Conservation (phyloP, 1,139 yeast genomes). For the Saccharomycopsis crataegensis region DNA sequence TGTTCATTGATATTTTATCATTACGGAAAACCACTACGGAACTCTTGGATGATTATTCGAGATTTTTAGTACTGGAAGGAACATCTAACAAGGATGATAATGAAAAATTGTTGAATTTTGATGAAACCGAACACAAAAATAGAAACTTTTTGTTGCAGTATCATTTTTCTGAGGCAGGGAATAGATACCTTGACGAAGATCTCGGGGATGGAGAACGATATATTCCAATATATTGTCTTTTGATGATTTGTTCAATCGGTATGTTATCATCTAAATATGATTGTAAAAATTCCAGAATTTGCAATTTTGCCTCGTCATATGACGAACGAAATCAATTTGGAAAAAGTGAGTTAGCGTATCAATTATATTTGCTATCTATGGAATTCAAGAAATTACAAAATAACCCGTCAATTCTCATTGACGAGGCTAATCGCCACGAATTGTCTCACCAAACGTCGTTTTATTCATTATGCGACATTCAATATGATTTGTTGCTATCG, state of each 20-base stretch:
- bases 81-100: not conserved
- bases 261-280: conserved; percentile 12
- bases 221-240: conserved; percentile 9
- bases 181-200: not conserved
- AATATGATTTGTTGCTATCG: conserved; percentile 31
- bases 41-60: conserved; percentile 1
- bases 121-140: not conserved
- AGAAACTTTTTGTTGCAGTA: conserved; percentile 10
- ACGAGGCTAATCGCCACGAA: too few relatives aligned
- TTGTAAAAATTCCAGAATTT: conserved; percentile 7
- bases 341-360: conserved; percentile 7
- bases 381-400: conserved; percentile 2
- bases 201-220: not conserved
- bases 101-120: not conserved
- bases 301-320: conserved; percentile 7
- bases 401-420: too few relatives aligned
- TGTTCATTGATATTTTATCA: conserved; percentile 12
- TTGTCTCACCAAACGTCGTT: not conserved
- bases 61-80: conserved; percentile 2
- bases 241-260: conserved; percentile 7
- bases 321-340: conserved; percentile 6
- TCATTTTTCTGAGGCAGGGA: not conserved
- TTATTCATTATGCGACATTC: conserved; percentile 27
- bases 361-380: conserved; percentile 7
- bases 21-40: conserved; percentile 5